phyloP scores from a whole-genome alignment of 768 basidiomycete genomes.

The Naganishia onofrii region DNA sequence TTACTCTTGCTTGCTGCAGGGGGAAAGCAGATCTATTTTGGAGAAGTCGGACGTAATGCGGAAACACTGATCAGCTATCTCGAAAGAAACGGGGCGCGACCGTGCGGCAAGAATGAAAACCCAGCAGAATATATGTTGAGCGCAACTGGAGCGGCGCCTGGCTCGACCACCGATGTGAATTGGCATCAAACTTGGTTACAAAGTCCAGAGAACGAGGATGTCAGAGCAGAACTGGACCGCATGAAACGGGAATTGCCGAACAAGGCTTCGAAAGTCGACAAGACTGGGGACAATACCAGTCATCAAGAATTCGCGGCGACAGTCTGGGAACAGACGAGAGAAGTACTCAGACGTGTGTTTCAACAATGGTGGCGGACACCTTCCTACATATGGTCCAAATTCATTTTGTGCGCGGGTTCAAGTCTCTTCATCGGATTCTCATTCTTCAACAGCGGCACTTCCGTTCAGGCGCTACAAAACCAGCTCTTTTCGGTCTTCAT shows the following conservation, averaged over 20 bases:
- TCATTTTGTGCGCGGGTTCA: conserved; percentile 36
- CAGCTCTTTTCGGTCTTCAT: conserved; percentile 47
- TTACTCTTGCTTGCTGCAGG: conserved; percentile 63
- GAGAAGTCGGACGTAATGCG: conserved; percentile 76
- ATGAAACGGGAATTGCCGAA: conserved; percentile 57
- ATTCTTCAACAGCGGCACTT: conserved; percentile 52
- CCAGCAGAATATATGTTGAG: conserved; percentile 62
- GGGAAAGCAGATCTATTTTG: conserved; percentile 88
- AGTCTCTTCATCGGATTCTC: conserved; percentile 48
- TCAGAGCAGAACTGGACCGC: conserved; percentile 58
- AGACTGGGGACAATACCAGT: conserved; percentile 52
- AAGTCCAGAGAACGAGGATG: conserved; percentile 59
- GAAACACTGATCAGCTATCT: conserved; percentile 71
- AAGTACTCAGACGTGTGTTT: conserved; percentile 49
- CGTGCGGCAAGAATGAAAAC: conserved; percentile 75
- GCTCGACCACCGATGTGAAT: conserved; percentile 62
- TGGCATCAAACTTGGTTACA: conserved; percentile 65
- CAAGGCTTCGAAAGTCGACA: conserved; percentile 40
- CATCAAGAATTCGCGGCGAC: conserved; percentile 45
- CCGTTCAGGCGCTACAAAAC: conserved; percentile 49
- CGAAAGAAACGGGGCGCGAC: conserved; percentile 64
- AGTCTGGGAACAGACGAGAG: conserved; percentile 36
- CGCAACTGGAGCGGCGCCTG: conserved; percentile 71
- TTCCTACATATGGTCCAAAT: conserved; percentile 53
- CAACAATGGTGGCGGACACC: conserved; percentile 54